Evolutionary conservation across 2,329 filamentous ascomycete species (phyloP).

Genomic region (Venturia pyrina): DNA sequence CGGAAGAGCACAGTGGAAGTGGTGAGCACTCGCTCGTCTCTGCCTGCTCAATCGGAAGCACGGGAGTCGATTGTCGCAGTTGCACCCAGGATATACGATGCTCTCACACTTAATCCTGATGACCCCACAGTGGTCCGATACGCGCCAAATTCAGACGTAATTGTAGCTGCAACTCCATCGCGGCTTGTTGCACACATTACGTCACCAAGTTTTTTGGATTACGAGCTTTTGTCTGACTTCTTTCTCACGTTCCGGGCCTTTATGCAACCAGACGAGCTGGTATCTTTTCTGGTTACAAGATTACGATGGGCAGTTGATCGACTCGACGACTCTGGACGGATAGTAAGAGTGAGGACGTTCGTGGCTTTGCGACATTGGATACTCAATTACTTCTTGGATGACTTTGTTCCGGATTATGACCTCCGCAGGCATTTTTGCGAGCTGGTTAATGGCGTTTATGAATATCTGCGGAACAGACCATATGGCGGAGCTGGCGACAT

Average conservation of each 20-base stretch:
- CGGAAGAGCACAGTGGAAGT: slow-evolving; percentile 28
- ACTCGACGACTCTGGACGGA: slow-evolving; percentile 73
- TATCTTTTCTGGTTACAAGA: slow-evolving; percentile 75
- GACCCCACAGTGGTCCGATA: slow-evolving; percentile 76
- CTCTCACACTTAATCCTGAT: slow-evolving; percentile 71
- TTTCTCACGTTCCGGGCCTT: slow-evolving; percentile 92
- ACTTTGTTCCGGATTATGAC: slow-evolving; percentile 69
- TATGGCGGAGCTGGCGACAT: slow-evolving; percentile 52
- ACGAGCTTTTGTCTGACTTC: slow-evolving; percentile 94
- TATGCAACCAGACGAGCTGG: slow-evolving; percentile 62
- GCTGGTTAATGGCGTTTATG: slow-evolving; percentile 58
- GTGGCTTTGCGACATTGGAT: slow-evolving; percentile 96
- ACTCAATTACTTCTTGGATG: slow-evolving; percentile 92
- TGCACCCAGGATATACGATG: slow-evolving; percentile 67
- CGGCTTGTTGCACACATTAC: slow-evolving; percentile 94
- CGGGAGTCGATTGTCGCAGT: slow-evolving; percentile 27
- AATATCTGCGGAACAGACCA: slow-evolving; percentile 39
- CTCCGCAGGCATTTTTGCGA: slow-evolving; percentile 71
- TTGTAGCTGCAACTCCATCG: slow-evolving; percentile 81
- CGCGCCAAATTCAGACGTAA: slow-evolving; percentile 57
- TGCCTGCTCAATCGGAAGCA: slow-evolving; percentile 21
- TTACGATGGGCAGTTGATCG: slow-evolving; percentile 77
- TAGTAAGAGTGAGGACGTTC: slow-evolving; percentile 92
- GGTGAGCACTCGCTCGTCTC: slow-evolving; percentile 23
- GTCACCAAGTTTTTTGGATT: slow-evolving; percentile 89